These are phyloP conservation scores for Coemansia sp. DNA, from an alignment of 192 early-diverging fungal genomes.

Conservation along the genomic window DNA sequence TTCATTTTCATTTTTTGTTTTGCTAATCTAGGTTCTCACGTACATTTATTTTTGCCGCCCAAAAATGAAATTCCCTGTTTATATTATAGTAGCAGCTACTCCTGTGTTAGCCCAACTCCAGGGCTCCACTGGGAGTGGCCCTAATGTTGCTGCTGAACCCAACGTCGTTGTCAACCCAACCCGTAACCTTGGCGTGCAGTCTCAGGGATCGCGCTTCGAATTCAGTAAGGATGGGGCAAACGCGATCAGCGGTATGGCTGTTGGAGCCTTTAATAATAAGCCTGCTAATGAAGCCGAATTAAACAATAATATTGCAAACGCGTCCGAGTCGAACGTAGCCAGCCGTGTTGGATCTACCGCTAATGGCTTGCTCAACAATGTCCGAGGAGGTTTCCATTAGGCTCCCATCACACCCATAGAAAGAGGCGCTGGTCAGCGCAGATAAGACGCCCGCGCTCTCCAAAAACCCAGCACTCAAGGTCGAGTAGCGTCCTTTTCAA, in stretches of 20 bases:
- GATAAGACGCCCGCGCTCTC: constrained; percentile 19
- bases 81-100: constrained; percentile 26
- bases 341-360: constrained; percentile 38
- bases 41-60: too few relatives aligned
- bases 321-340: constrained; percentile 18
- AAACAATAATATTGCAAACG: constrained; percentile 42
- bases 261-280: constrained; percentile 23
- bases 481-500: too few relatives aligned
- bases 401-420: not conserved
- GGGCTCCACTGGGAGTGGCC: constrained; percentile 19
- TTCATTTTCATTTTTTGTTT: too few relatives aligned
- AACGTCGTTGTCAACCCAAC: constrained; percentile 25
- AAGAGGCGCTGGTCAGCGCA: constrained; percentile 11
- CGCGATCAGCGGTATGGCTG: constrained; percentile 10
- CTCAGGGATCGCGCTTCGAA: constrained; percentile 25
- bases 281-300: constrained; percentile 26
- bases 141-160: constrained; percentile 17
- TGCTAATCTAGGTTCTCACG: too few relatives aligned
- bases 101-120: constrained; percentile 31
- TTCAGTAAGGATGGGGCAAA: constrained; percentile 18
- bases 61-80: constrained; percentile 34
- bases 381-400: not conserved
- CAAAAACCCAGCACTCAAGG: too few relatives aligned
- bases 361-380: constrained; percentile 41
- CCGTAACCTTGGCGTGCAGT: constrained; percentile 30